A percentile compares a stretch with the other conserved stretches of the same genome.
phyloP scores from a whole-genome alignment of 2,329 filamentous ascomycete genomes.

The Leptographium radiaticola region DNA sequence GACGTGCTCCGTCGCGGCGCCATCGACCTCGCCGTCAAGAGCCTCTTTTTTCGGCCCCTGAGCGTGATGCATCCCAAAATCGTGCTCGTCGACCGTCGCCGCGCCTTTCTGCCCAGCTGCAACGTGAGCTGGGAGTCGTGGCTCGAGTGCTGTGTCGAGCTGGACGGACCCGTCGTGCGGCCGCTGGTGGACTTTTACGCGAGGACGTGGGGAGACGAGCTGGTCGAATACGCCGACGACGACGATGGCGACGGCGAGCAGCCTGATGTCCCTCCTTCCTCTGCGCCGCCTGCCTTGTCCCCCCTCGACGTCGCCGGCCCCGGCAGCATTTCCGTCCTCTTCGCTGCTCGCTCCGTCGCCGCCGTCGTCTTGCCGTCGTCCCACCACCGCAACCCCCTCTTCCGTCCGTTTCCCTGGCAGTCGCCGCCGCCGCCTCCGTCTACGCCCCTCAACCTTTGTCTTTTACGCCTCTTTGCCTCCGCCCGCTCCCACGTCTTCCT shows the following conservation, averaged over 20 bases:
- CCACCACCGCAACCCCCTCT: conserved; percentile 56
- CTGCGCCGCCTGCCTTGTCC: neutral
- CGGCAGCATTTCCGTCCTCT: conserved; percentile 8
- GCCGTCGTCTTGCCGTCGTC: conserved; percentile 62
- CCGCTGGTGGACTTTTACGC: conserved; percentile 55
- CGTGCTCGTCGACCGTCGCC: conserved; percentile 54
- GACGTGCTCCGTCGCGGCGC: conserved; percentile 37
- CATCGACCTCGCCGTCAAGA: conserved; percentile 60
- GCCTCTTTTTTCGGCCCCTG: conserved; percentile 65
- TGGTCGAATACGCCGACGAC: neutral
- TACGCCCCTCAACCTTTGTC: conserved; percentile 54
- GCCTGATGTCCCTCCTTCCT: neutral
- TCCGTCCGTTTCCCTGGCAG: conserved; percentile 45
- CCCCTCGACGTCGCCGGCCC: conserved; percentile 8
- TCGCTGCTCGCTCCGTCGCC: neutral
- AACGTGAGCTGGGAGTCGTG: conserved; percentile 83
- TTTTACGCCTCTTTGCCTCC: conserved; percentile 46
- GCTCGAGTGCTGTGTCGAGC: conserved; percentile 64
- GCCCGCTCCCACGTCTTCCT: conserved; percentile 51
- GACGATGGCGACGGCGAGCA: neutral
- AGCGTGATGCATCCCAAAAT: conserved; percentile 87
- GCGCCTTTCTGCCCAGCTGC: conserved; percentile 61
- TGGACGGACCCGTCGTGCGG: conserved; percentile 48
- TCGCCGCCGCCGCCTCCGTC: conserved; percentile 24
- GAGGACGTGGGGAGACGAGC: conserved; percentile 47